Evolutionary conservation across 129 eudicot species (phyloP).

Genomic region (Smallanthus sonchifolius): DNA sequence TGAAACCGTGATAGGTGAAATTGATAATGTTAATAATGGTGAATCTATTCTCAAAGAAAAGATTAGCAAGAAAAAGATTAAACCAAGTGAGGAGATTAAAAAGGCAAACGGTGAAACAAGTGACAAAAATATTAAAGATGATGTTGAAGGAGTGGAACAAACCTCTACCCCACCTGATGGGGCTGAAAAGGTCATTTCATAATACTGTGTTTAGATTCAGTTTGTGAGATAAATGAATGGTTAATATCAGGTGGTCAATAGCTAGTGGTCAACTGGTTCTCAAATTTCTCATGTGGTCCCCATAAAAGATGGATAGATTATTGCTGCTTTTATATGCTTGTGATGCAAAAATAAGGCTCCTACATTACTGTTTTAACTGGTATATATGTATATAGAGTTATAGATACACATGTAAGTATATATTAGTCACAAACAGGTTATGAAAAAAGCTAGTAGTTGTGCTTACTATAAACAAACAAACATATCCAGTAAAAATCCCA

Average conservation of each 20-base stretch:
- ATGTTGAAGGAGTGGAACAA: conserved; percentile 29
- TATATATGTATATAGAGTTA: not conserved
- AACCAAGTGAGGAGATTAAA: conserved; percentile 10
- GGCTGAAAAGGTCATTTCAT: conserved; percentile 55
- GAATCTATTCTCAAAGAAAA: conserved; percentile 17
- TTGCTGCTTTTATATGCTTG: conserved; percentile 7
- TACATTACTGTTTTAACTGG: not conserved
- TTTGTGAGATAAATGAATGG: conserved; percentile 7
- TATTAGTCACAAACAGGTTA: not conserved
- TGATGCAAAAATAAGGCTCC: conserved; percentile 1
- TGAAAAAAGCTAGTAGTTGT: not conserved
- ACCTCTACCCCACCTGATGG: conserved; percentile 24
- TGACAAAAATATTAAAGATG: conserved; percentile 29
- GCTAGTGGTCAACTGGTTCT: not conserved
- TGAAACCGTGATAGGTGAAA: conserved; percentile 21
- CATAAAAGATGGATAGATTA: not conserved
- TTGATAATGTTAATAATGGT: conserved; percentile 20
- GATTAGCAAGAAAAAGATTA: conserved; percentile 31
- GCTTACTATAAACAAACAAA: not conserved
- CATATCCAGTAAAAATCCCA: no score
- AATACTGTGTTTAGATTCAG: not conserved
- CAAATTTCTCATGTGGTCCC: not conserved
- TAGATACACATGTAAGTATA: not conserved
- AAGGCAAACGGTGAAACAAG: conserved; percentile 31
- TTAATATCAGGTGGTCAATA: not conserved